These are phyloP conservation scores for Boletus rex-veris DNA, from an alignment of 768 basidiomycete genomes.

Conservation along the genomic window DNA sequence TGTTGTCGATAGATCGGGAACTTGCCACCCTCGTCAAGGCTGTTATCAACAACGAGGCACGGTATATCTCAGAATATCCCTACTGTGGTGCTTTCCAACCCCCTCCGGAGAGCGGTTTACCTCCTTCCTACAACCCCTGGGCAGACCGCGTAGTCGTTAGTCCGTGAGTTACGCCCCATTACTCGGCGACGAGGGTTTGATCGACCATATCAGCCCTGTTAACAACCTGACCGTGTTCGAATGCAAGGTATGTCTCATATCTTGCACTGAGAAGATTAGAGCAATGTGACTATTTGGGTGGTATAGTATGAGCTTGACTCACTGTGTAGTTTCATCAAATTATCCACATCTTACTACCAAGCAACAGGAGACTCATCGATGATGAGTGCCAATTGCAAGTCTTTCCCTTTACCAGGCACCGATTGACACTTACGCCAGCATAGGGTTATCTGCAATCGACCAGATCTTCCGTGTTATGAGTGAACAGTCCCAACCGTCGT, in stretches of 20 bases:
- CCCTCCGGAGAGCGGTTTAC: constrained; percentile 68
- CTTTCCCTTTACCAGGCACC: not conserved
- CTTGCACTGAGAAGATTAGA: not conserved
- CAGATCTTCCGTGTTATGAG: constrained; percentile 75
- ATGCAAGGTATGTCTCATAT: constrained; percentile 57
- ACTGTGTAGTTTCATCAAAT: constrained; percentile 72
- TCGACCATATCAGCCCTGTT: constrained; percentile 46
- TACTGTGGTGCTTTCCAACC: constrained; percentile 84
- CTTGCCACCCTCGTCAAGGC: constrained; percentile 68
- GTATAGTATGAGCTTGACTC: constrained; percentile 76
- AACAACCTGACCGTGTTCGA: constrained; percentile 72
- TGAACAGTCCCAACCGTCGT: constrained; percentile 71
- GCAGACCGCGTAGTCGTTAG: constrained; percentile 68
- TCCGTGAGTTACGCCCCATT: constrained; percentile 48
- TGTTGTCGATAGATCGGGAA: constrained; percentile 54
- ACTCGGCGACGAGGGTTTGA: not conserved
- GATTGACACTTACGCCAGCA: not conserved
- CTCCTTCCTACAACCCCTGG: constrained; percentile 63
- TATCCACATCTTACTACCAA: constrained; percentile 69
- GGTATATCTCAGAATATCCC: constrained; percentile 67
- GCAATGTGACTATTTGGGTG: not conserved
- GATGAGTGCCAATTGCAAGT: constrained; percentile 65
- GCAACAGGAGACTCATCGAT: constrained; percentile 70
- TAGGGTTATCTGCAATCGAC: constrained; percentile 65
- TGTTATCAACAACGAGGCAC: constrained; percentile 79